Evolutionary conservation across 1,284 basidiomycete genomes (phyloP).

Genomic region (Ustilago sp.): DNA sequence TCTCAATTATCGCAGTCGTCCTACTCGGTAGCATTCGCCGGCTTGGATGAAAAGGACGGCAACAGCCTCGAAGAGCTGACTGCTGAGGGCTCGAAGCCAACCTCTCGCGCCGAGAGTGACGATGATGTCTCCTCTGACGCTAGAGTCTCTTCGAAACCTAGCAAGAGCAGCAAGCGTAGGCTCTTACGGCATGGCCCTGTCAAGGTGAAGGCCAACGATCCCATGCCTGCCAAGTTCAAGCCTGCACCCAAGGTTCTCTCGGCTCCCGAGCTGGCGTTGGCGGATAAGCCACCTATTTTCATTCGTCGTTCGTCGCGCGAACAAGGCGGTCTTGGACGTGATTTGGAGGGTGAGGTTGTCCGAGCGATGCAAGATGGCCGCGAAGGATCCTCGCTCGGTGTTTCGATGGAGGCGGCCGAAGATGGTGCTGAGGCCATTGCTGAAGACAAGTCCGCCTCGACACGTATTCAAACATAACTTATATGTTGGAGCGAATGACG

Average conservation of each 20-base stretch:
- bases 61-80: constrained; percentile 9
- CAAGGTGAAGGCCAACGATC: constrained; percentile 42
- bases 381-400: constrained; percentile 40
- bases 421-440: constrained; percentile 9
- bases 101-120: constrained; percentile 30
- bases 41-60: neutral
- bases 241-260: constrained; percentile 30
- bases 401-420: constrained; percentile 27
- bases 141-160: constrained; percentile 5
- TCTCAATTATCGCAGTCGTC: neutral
- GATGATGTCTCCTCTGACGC: constrained; percentile 12
- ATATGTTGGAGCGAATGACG: neutral
- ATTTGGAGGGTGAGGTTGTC: constrained; percentile 60
- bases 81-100: constrained; percentile 7
- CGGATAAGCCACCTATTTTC: constrained; percentile 50
- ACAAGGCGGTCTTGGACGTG: constrained; percentile 62
- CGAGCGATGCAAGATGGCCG: constrained; percentile 47
- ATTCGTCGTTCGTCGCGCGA: constrained; percentile 57
- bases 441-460: constrained; percentile 8
- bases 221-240: constrained; percentile 28
- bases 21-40: constrained; percentile 7
- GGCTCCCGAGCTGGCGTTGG: constrained; percentile 41
- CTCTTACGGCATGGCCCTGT: constrained; percentile 37
- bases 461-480: constrained; percentile 16
- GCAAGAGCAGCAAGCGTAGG: constrained; percentile 40